Conservation (phyloP, 2,329 filamentous ascomycete genomes). For the Penicillium expansum region DNA sequence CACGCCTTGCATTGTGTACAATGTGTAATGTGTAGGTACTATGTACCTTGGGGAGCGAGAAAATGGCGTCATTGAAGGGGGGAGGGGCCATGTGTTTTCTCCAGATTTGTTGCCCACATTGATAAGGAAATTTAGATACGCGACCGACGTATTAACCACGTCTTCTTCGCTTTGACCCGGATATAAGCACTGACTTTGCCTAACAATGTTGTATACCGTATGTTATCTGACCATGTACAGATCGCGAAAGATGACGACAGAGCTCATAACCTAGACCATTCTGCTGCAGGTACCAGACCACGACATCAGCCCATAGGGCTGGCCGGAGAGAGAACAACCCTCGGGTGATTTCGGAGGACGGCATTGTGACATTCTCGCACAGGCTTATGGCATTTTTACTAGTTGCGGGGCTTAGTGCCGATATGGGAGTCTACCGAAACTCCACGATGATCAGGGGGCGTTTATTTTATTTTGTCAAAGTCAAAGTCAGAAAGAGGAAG, state of each 20-base stretch:
- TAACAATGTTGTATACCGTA: not conserved
- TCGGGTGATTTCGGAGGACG: conserved; percentile 22
- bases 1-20: not conserved
- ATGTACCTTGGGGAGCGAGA: not conserved
- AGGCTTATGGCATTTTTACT: not conserved
- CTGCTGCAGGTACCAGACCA: conserved; percentile 15
- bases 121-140: conserved; percentile 1
- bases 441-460: conserved; percentile 25
- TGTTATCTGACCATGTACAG: not conserved
- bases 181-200: not conserved
- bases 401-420: conserved; percentile 24
- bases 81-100: conserved; percentile 3
- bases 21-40: not conserved
- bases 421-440: conserved; percentile 8
- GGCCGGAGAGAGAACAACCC: not conserved
- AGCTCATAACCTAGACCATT: conserved; percentile 12
- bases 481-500: conserved; percentile 6
- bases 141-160: not conserved
- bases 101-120: conserved; percentile 1
- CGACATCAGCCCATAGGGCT: conserved; percentile 6
- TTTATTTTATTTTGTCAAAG: not conserved
- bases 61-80: not conserved
- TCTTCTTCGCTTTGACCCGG: not conserved
- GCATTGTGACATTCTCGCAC: conserved; percentile 17
- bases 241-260: conserved; percentile 2